These are phyloP conservation scores for Lactifluus subvellereus DNA, from an alignment of 768 basidiomycete species.

Conservation along the genomic window DNA sequence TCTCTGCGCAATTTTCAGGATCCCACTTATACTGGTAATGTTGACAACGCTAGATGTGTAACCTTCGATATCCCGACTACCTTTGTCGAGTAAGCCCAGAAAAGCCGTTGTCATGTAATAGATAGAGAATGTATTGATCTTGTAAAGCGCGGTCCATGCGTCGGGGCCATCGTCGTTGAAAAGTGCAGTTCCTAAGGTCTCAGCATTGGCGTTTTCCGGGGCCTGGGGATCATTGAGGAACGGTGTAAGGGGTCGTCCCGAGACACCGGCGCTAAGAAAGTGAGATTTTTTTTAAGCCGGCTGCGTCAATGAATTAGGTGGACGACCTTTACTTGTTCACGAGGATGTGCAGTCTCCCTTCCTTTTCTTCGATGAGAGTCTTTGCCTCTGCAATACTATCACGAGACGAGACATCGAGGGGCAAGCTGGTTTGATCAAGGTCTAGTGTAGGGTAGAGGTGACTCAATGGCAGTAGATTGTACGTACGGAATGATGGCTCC, in stretches of 20 bases:
- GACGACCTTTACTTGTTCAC: constrained; percentile 64
- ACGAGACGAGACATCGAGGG: constrained; percentile 69
- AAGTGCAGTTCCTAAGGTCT: constrained; percentile 59
- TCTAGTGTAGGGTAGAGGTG: neutral
- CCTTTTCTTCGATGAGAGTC: constrained; percentile 46
- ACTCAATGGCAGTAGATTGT: neutral
- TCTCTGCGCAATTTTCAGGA: constrained; percentile 63
- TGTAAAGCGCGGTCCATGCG: constrained; percentile 56
- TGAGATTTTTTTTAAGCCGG: neutral
- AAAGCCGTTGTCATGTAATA: constrained; percentile 76
- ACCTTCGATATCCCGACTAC: constrained; percentile 50
- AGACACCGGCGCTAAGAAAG: constrained; percentile 60
- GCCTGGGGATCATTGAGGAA: constrained; percentile 54
- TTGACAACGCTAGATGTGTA: constrained; percentile 68
- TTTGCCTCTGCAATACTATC: constrained; percentile 56
- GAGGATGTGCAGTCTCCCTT: constrained; percentile 71
- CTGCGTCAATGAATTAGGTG: neutral
- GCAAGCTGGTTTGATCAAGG: constrained; percentile 37
- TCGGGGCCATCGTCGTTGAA: constrained; percentile 64
- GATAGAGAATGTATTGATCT: constrained; percentile 67
- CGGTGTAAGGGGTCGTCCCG: constrained; percentile 48
- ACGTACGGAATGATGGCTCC: constrained; percentile 58
- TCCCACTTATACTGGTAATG: constrained; percentile 71
- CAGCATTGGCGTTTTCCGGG: constrained; percentile 56
- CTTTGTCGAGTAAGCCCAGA: constrained; percentile 67